These are phyloP conservation scores for Xylaria sp. DNA, from an alignment of 2,329 filamentous ascomycete genomes.

Conservation along the genomic window DNA sequence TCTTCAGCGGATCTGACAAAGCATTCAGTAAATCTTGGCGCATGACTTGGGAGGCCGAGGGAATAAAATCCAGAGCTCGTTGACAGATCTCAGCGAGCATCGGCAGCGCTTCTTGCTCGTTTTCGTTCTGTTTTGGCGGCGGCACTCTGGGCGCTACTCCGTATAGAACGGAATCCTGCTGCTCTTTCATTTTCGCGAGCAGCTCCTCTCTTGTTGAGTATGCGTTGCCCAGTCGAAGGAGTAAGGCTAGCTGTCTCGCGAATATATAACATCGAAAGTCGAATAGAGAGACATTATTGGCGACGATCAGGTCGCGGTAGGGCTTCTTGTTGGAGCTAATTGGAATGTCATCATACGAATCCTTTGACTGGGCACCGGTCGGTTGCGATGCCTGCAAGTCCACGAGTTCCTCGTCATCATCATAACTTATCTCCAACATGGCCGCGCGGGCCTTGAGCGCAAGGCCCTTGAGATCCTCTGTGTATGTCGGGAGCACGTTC, in stretches of 20 bases:
- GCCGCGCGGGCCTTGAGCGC: constrained; percentile 48
- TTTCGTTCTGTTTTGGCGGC: constrained; percentile 45
- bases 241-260: constrained; percentile 74
- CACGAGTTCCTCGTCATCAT: constrained; percentile 38
- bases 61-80: constrained; percentile 77
- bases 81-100: constrained; percentile 83
- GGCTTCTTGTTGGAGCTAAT: constrained; percentile 65
- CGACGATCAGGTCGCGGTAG: constrained; percentile 86
- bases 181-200: constrained; percentile 55
- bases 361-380: constrained; percentile 25
- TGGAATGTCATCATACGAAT: constrained; percentile 51
- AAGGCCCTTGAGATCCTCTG: constrained; percentile 63
- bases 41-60: constrained; percentile 71
- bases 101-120: constrained; percentile 65
- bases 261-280: constrained; percentile 96
- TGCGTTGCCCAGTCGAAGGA: constrained; percentile 77
- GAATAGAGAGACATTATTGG: constrained; percentile 92
- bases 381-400: constrained; percentile 44
- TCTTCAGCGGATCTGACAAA: constrained; percentile 39
- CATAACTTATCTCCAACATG: constrained; percentile 35
- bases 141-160: constrained; percentile 51
- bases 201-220: constrained; percentile 58
- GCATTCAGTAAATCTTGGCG: constrained; percentile 70
- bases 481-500: constrained; percentile 65
- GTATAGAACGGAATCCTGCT: constrained; percentile 53